These are phyloP conservation scores for Ascochyta clinopodiicola DNA, from an alignment of 2,329 filamentous ascomycete genomes.

Conservation along the genomic window DNA sequence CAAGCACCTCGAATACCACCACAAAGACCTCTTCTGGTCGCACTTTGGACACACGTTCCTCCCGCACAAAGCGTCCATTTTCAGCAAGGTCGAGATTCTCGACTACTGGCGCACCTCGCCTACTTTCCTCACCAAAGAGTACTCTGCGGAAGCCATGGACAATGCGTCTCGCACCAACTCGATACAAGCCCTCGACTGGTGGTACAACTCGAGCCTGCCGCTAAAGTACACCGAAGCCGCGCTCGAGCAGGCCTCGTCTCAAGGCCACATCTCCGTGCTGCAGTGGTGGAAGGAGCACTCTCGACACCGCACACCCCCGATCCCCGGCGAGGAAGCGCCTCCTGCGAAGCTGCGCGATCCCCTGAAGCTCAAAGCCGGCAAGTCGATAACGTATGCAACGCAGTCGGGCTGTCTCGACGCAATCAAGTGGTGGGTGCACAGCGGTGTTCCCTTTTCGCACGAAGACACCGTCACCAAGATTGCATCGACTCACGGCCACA, in stretches of 20 bases:
- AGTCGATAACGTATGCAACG: conserved; percentile 81
- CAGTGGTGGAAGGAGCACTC: conserved; percentile 90
- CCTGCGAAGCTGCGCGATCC: conserved; percentile 22
- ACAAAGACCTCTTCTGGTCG: conserved; percentile 80
- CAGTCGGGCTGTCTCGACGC: conserved; percentile 81
- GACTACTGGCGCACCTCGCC: conserved; percentile 90
- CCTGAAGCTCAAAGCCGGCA: conserved; percentile 76
- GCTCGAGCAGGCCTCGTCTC: conserved; percentile 83
- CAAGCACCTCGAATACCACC: conserved; percentile 70
- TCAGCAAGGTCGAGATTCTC: conserved; percentile 81
- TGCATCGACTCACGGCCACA: conserved; percentile 83
- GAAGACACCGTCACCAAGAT: conserved; percentile 83
- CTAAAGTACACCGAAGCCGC: conserved; percentile 87
- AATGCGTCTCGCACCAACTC: conserved; percentile 86
- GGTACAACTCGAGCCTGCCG: conserved; percentile 80
- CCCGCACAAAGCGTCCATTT: conserved; percentile 88
- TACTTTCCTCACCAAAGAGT: conserved; percentile 84
- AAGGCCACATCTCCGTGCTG: conserved; percentile 83
- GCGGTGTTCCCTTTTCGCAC: conserved; percentile 78
- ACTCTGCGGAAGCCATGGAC: conserved; percentile 83
- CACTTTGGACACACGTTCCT: conserved; percentile 83
- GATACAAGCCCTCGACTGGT: conserved; percentile 87
- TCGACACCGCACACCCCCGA: conserved; percentile 43
- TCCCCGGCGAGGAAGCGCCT: conserved; percentile 23
- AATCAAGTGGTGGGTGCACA: conserved; percentile 87